Percentiles rank a stretch among this genome's conserved stretches.
These are phyloP conservation scores for Quillaja saponaria DNA, from an alignment of 306 rosid genomes.

Conservation along the genomic window DNA sequence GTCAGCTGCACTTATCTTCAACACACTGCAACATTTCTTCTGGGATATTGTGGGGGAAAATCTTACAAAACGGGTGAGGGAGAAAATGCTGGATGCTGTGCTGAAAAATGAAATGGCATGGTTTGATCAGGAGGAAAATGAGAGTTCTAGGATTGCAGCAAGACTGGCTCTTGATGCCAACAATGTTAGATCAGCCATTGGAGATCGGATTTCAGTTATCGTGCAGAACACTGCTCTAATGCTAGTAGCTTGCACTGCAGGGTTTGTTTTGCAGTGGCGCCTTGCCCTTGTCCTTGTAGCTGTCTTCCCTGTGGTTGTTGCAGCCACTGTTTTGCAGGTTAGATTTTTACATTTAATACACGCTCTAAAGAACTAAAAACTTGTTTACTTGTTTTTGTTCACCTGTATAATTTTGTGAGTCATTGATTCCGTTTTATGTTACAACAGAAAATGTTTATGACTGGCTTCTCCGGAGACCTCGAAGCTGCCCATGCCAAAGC, in stretches of 20 bases:
- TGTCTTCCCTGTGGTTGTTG: constrained; percentile 97
- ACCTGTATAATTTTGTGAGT: background rate
- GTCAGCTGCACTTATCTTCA: constrained; percentile 87
- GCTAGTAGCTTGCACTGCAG: constrained; percentile 92
- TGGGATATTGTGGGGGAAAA: constrained; percentile 97
- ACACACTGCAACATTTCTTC: constrained; percentile 89
- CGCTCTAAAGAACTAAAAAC: constrained; percentile 18
- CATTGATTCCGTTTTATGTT: constrained; percentile 13
- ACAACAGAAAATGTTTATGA: constrained; percentile 94
- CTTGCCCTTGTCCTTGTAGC: constrained; percentile 91
- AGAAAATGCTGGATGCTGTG: constrained; percentile 75
- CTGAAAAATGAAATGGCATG: constrained; percentile 92
- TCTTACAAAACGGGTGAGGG: constrained; percentile 86
- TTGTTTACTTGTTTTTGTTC: constrained; percentile 5
- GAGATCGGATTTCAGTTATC: constrained; percentile 87
- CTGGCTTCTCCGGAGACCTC: constrained; percentile 95
- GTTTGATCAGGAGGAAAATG: constrained; percentile 94
- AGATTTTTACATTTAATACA: constrained; percentile 20
- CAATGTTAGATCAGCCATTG: constrained; percentile 92
- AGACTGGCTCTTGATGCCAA: constrained; percentile 93
- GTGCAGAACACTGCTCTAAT: constrained; percentile 93
- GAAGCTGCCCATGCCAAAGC: constrained; percentile 93
- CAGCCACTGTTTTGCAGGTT: constrained; percentile 98
- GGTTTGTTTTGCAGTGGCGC: constrained; percentile 94
- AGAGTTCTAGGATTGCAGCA: constrained; percentile 80